Percentiles rank a stretch among this genome's conserved stretches.
These are phyloP conservation scores for Aspergillus puulaauensis DNA, from an alignment of 2,329 filamentous ascomycete species.

Conservation along the genomic window DNA sequence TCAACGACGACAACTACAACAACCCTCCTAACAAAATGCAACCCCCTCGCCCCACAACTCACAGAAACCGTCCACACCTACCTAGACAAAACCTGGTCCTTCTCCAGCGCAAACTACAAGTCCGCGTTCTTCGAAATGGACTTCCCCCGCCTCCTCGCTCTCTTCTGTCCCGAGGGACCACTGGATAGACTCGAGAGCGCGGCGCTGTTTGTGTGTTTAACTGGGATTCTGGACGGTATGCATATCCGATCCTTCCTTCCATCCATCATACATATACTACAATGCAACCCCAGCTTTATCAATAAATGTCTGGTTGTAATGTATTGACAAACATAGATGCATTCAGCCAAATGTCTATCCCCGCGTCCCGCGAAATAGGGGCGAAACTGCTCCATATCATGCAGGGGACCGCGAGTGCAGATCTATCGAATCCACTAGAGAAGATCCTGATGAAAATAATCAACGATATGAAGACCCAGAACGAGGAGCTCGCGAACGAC, in stretches of 20 bases:
- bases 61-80: not conserved
- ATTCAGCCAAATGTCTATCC: slow-evolving; percentile 1
- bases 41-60: not conserved
- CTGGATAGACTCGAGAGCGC: not conserved
- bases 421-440: not conserved
- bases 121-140: not conserved
- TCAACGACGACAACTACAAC: not conserved
- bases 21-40: not conserved
- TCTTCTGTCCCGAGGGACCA: not conserved
- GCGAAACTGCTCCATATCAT: not conserved
- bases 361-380: not conserved
- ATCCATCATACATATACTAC: too few relatives aligned
- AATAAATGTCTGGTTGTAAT: too few relatives aligned
- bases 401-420: not conserved
- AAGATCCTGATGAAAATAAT: not conserved
- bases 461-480: not conserved
- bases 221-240: not conserved
- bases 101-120: not conserved
- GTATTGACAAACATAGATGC: not conserved
- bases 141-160: not conserved
- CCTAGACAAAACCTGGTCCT: not conserved
- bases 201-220: not conserved
- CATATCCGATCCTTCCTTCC: too few relatives aligned
- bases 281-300: too few relatives aligned
- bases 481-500: not conserved